Conservation (phyloP, 2,329 filamentous ascomycete genomes). For the Bipolaris gigantea region DNA sequence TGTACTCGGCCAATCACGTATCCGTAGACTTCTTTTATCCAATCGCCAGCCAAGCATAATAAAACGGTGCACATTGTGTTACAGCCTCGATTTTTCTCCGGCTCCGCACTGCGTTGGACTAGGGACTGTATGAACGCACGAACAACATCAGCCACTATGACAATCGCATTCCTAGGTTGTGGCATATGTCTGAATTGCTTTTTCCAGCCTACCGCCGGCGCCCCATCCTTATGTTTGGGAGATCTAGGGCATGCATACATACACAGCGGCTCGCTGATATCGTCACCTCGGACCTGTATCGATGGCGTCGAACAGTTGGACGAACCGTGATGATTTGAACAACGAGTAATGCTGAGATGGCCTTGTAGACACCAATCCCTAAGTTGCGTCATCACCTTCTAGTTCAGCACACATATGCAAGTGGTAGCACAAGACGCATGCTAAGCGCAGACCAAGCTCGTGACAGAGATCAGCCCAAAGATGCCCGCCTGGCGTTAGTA, state of each 20-base stretch:
- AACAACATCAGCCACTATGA: neutral
- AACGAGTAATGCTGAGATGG: neutral
- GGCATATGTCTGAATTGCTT: conserved; percentile 9
- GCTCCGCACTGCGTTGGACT: neutral
- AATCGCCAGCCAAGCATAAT: neutral
- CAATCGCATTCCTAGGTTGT: conserved; percentile 3
- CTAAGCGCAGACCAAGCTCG: conserved; percentile 1
- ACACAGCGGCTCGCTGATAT: neutral
- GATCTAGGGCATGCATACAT: neutral
- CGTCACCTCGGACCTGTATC: neutral
- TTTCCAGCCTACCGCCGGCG: conserved; percentile 5
- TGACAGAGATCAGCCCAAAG: conserved; percentile 6
- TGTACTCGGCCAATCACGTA: neutral
- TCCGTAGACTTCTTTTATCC: neutral
- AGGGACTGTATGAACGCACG: neutral
- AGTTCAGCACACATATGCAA: conserved; percentile 11
- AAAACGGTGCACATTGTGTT: conserved; percentile 1
- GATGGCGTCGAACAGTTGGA: neutral
- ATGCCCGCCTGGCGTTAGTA: conserved; percentile 3
- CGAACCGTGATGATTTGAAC: neutral
- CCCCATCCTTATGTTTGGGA: conserved; percentile 7
- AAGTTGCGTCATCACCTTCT: neutral
- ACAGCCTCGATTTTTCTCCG: neutral
- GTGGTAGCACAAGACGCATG: conserved; percentile 5
- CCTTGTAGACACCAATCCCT: neutral